A percentile compares a stretch with the other conserved stretches of the same genome.
Conservation (phyloP, 176 grass and related monocot species). For the Saccharum officinarum region DNA sequence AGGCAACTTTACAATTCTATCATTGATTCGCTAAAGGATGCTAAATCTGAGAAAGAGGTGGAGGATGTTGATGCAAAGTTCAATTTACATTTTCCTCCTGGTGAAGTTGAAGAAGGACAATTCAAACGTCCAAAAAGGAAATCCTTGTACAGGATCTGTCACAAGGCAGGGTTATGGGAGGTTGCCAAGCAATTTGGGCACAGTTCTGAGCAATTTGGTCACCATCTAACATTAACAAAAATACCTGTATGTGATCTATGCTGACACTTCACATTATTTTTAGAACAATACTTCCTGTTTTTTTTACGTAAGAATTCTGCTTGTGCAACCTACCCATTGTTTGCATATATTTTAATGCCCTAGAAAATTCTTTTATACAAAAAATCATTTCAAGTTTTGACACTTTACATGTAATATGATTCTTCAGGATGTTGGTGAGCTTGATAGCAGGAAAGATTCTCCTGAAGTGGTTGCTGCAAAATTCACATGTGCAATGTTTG, state of each 20-base stretch:
- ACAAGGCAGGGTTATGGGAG: slow-evolving; percentile 95
- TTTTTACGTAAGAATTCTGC: background rate
- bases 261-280: background rate
- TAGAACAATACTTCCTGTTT: background rate
- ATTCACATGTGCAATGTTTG: slow-evolving; percentile 91
- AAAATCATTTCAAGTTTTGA: background rate
- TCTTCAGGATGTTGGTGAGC: slow-evolving; percentile 66
- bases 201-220: slow-evolving; percentile 83
- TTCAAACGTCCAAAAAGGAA: slow-evolving; percentile 94
- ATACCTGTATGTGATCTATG: slow-evolving; percentile 39
- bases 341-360: background rate
- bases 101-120: slow-evolving; percentile 88
- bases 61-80: slow-evolving; percentile 96
- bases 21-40: slow-evolving; percentile 67
- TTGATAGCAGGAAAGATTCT: slow-evolving; percentile 78
- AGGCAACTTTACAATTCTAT: slow-evolving; percentile 56
- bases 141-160: slow-evolving; percentile 75
- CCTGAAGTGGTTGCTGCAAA: slow-evolving; percentile 90
- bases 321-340: background rate
- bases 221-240: slow-evolving; percentile 71
- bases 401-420: background rate
- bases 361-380: slow-evolving; percentile 1
- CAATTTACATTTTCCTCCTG: slow-evolving; percentile 94
- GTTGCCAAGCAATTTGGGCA: slow-evolving; percentile 85
- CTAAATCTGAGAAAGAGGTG: slow-evolving; percentile 93